Evolutionary conservation across 2,329 filamentous ascomycete species (phyloP).

Genomic region (Cercospora zeae-maydis): DNA sequence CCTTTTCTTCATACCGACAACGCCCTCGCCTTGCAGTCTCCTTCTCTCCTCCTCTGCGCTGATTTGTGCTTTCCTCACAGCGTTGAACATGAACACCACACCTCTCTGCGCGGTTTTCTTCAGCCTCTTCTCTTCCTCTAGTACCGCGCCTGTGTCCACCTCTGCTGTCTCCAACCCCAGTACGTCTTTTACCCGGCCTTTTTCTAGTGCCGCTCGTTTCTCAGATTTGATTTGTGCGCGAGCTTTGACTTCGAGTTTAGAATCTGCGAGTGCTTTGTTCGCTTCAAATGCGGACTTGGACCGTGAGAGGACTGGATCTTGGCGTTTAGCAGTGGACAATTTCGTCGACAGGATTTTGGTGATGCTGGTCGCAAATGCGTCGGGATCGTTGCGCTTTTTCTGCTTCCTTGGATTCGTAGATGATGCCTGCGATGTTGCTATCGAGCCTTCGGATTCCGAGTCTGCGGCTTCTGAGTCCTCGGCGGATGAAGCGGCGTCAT

Average conservation of each 20-base stretch:
- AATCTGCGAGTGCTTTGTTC: constrained; percentile 68
- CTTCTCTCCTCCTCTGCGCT: constrained; percentile 75
- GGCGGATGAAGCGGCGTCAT: constrained; percentile 7
- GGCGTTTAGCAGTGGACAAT: constrained; percentile 72
- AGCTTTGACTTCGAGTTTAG: constrained; percentile 77
- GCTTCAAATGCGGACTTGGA: constrained; percentile 71
- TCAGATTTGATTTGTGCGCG: constrained; percentile 74
- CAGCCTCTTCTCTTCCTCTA: constrained; percentile 72
- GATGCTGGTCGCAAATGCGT: constrained; percentile 87
- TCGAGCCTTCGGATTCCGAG: constrained; percentile 35
- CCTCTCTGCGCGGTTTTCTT: constrained; percentile 87
- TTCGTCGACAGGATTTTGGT: constrained; percentile 90
- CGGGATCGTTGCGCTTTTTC: constrained; percentile 87
- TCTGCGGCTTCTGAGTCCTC: constrained; percentile 19
- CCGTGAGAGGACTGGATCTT: constrained; percentile 87
- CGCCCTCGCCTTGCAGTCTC: constrained; percentile 64
- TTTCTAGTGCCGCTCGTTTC: constrained; percentile 74
- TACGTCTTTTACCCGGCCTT: constrained; percentile 84
- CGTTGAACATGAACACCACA: constrained; percentile 96
- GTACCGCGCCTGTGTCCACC: constrained; percentile 50
- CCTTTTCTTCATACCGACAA: constrained; percentile 73
- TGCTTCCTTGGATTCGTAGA: constrained; percentile 40
- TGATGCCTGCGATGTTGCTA: constrained; percentile 27
- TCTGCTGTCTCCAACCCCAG: constrained; percentile 58
- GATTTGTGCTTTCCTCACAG: constrained; percentile 86